Evolutionary conservation across 306 rosid species (phyloP).

Genomic region (Dicorynia guianensis): DNA sequence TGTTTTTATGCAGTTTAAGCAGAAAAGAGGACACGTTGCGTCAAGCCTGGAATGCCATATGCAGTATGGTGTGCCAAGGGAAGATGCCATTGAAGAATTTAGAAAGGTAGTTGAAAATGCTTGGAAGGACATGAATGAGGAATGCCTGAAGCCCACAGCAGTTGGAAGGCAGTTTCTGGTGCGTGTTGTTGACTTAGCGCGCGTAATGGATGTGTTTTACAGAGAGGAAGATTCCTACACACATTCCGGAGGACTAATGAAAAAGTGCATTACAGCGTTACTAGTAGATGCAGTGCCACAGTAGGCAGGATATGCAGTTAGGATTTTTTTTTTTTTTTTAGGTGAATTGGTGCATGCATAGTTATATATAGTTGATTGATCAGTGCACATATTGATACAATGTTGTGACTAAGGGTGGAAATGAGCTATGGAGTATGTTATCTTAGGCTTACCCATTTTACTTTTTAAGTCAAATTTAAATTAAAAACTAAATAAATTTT

Average conservation of each 20-base stretch:
- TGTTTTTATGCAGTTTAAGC: slow-evolving; percentile 30
- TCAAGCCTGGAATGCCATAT: slow-evolving; percentile 52
- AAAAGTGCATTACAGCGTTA: neutral
- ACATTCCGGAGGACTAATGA: neutral
- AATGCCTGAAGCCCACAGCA: neutral
- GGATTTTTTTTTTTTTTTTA: no score
- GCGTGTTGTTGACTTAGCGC: slow-evolving; percentile 35
- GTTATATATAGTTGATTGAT: no score
- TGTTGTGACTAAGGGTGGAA: no score
- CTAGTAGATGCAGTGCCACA: neutral
- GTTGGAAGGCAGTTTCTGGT: slow-evolving; percentile 31
- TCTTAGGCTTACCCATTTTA: no score
- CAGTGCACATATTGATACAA: no score
- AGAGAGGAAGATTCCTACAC: neutral
- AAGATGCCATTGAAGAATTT: slow-evolving; percentile 2
- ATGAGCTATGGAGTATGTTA: no score
- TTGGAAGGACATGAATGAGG: slow-evolving; percentile 51
- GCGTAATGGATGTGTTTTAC: slow-evolving; percentile 5
- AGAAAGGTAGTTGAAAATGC: neutral
- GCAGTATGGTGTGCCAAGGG: slow-evolving; percentile 26
- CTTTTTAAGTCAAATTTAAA: no score
- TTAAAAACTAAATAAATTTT: no score
- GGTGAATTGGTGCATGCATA: no score
- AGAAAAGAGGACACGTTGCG: slow-evolving; percentile 38
- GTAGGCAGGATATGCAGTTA: no score